Percentiles rank a stretch among this genome's conserved stretches.
Conservation (phyloP, 495 filamentous ascomycete genomes). For the Trichoderma asperelloides region DNA sequence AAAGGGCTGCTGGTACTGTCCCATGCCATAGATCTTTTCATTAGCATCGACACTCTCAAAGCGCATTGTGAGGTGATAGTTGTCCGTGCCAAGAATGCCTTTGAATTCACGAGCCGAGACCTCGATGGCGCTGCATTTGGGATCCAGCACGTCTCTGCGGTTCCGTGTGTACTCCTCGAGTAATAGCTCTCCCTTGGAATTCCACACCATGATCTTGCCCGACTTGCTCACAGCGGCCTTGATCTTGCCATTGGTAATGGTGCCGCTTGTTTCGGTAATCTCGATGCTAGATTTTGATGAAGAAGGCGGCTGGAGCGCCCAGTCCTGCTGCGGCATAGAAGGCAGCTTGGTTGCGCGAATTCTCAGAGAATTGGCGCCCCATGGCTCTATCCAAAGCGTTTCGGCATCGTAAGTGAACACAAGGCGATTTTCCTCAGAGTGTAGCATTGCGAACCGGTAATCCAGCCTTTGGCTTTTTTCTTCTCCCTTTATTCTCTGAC, state of each 20-base stretch:
- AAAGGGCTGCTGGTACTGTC: constrained; percentile 50
- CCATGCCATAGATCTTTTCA: constrained; percentile 55
- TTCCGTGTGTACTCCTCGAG: constrained; percentile 51
- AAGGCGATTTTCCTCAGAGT: not conserved
- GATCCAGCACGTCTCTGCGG: constrained; percentile 40
- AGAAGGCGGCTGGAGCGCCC: constrained; percentile 36
- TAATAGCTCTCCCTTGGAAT: constrained; percentile 26
- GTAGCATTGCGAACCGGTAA: not conserved
- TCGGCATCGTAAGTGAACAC: constrained; percentile 37
- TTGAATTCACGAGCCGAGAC: constrained; percentile 47
- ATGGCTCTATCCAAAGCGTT: constrained; percentile 45
- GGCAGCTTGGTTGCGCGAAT: constrained; percentile 42
- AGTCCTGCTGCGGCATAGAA: constrained; percentile 41
- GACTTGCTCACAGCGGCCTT: constrained; percentile 35
- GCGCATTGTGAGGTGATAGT: constrained; percentile 44
- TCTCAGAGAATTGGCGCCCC: constrained; percentile 45
- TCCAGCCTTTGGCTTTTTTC: not conserved
- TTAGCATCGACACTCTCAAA: constrained; percentile 41
- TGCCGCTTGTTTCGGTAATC: constrained; percentile 18
- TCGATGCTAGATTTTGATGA: not conserved
- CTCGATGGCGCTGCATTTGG: constrained; percentile 45
- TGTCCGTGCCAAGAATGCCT: constrained; percentile 34
- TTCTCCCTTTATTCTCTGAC: not conserved
- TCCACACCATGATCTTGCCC: constrained; percentile 44
- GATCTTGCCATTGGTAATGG: constrained; percentile 43